These are phyloP conservation scores for Heterobasidion parviporum DNA, from an alignment of 1,284 basidiomycete species.

Conservation along the genomic window DNA sequence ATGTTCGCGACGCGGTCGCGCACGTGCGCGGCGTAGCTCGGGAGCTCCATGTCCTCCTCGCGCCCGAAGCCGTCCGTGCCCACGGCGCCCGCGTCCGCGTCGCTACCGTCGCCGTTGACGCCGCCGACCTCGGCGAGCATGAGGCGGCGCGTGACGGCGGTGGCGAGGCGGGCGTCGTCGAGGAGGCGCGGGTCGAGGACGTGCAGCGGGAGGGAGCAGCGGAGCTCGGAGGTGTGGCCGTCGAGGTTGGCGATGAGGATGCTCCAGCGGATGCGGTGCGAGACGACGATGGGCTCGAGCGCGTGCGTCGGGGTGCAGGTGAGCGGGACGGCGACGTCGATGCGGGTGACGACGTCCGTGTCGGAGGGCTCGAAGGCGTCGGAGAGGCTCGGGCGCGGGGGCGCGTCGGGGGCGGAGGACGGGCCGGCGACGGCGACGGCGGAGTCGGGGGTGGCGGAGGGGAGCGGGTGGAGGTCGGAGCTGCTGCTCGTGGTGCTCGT, in stretches of 20 bases:
- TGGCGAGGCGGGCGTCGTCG: slow-evolving; percentile 65
- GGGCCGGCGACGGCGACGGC: background rate
- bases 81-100: background rate
- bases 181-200: slow-evolving; percentile 70
- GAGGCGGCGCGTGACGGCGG: slow-evolving; percentile 63
- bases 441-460: background rate
- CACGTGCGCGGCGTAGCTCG: slow-evolving; percentile 82
- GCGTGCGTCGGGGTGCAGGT: slow-evolving; percentile 56
- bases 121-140: slow-evolving; percentile 40
- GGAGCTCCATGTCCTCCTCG: slow-evolving; percentile 62
- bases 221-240: slow-evolving; percentile 83
- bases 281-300: slow-evolving; percentile 64
- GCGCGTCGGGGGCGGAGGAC: background rate
- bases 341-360: slow-evolving; percentile 39
- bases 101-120: slow-evolving; percentile 27
- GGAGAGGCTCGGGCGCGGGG: background rate
- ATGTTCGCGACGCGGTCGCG: slow-evolving; percentile 84
- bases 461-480: background rate
- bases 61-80: background rate
- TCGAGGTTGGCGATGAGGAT: slow-evolving; percentile 80
- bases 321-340: slow-evolving; percentile 38
- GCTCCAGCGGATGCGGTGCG: slow-evolving; percentile 69
- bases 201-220: slow-evolving; percentile 84
- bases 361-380: slow-evolving; percentile 18
- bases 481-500: background rate